Percentiles rank a stretch among this genome's conserved stretches.
Conservation (phyloP, 1,139 yeast genomes). For the Hansenula sp. region DNA sequence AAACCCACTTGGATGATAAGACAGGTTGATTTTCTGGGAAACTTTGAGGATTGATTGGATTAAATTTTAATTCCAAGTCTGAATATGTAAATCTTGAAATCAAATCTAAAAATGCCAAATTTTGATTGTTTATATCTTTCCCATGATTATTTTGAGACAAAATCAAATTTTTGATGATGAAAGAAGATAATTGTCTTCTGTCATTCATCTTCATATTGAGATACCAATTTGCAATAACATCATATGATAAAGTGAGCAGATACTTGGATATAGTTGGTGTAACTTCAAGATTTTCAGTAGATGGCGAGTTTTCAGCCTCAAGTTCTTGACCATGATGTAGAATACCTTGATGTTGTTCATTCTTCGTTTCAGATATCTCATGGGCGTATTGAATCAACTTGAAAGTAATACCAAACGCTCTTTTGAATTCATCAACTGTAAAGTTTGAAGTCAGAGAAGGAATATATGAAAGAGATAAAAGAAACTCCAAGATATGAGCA, state of each 20-base stretch:
- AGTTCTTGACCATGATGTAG: constrained; percentile 41
- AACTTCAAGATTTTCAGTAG: constrained; percentile 41
- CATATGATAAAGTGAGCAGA: constrained; percentile 58
- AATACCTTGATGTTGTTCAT: constrained; percentile 18
- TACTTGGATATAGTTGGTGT: constrained; percentile 54
- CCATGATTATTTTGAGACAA: constrained; percentile 36
- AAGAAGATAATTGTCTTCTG: constrained; percentile 56
- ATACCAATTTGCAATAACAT: constrained; percentile 71
- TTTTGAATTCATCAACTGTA: constrained; percentile 70
- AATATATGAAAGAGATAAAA: constrained; percentile 59
- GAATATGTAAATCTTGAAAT: constrained; percentile 64
- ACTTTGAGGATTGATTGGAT: constrained; percentile 25
- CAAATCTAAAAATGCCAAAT: constrained; percentile 64
- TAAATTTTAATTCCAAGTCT: constrained; percentile 52
- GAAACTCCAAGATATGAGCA: constrained; percentile 73
- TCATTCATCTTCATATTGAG: constrained; percentile 57
- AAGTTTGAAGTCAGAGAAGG: constrained; percentile 69
- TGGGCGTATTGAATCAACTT: constrained; percentile 70
- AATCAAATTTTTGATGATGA: constrained; percentile 55
- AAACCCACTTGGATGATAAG: constrained; percentile 50
- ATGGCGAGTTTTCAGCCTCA: constrained; percentile 38
- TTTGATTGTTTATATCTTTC: constrained; percentile 42
- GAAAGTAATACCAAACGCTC: constrained; percentile 82
- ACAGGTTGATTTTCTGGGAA: constrained; percentile 24
- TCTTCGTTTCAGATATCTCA: constrained; percentile 36